Base-by-base conservation (phyloP, 306 rosid species). In the Quercus engelmannii region DNA sequence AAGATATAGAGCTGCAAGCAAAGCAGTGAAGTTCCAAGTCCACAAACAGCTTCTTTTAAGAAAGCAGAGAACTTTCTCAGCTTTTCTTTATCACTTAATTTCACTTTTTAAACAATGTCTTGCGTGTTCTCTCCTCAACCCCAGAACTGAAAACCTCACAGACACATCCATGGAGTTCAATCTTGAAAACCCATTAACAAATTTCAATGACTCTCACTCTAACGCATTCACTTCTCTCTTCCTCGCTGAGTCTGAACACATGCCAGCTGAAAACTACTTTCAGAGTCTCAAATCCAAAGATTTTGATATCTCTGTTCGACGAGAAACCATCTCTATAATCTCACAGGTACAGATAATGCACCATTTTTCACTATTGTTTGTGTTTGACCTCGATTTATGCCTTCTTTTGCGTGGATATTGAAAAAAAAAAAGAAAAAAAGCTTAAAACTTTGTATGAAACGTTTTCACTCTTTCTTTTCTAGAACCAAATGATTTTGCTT, bases 151-250 rank as follows among this genome's bases (percentile, higher is more conserved):
- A 70, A 30, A n/a, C 52, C 78, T 62, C 46, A 15, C 12, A 11
- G 4, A 20, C 81, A 33, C 57, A 7, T 76, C 83, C 75, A 95
- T 95, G 99, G 99, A 94, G 80, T 90, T 90, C 87, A 91, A 92
- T 85, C 97, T 90, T 14, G 97, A 94, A 86, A 91, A 92, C 92
- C 99, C 99, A 74, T 82, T 91, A 2, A 85, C 86, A 31, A 76
- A 87, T 81, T 83, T 77, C 81, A 85, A 85, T 20, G 80, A 80
- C 55, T 85, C 76, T 56, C 87, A 79, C 73, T 85, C 76, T 46
- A 88, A 92, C 43, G 23, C 81, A 4, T 52, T 86, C 76, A 65
- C 91, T 72, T 91, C 92, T 30, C 92, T 90, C 71, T 92, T 95
- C 73, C 86, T 85, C 80, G 71, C 64, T 54, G 97, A 95, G 77